Percentiles rank a stretch among this genome's conserved stretches.
Evolutionary conservation across 345 rosid species (phyloP).

Genomic region (Toxicodendron radicans): DNA sequence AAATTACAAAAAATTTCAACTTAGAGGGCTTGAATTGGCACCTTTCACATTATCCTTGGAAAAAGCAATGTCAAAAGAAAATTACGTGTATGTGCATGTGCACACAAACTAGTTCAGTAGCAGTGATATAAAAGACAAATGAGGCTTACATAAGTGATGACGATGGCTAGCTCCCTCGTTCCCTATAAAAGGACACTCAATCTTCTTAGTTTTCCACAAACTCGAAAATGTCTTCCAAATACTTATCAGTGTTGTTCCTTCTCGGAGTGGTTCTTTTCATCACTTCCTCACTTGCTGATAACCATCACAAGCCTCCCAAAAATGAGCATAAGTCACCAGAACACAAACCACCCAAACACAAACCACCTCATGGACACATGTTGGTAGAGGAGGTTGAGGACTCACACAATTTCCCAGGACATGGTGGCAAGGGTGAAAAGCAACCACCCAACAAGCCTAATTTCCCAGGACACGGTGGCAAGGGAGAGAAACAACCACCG

Average conservation of each 20-base stretch:
- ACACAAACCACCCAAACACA: slow-evolving; percentile 15
- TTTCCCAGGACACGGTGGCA: background rate
- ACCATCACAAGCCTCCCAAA: slow-evolving; percentile 6
- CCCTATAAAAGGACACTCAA: slow-evolving; percentile 1
- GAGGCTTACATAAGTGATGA: background rate
- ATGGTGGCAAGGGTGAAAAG: no score
- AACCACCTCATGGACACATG: slow-evolving; percentile 17
- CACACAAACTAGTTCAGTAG: no score
- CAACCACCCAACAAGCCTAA: slow-evolving; percentile 8
- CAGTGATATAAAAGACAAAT: background rate
- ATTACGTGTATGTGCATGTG: no score
- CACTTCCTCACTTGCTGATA: slow-evolving; percentile 16
- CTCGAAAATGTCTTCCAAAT: slow-evolving; percentile 13
- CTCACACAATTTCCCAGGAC: background rate
- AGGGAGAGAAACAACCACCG: background rate
- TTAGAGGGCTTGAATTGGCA: background rate
- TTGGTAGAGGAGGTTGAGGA: slow-evolving; percentile 26
- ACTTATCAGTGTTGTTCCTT: slow-evolving; percentile 13
- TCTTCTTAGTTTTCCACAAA: background rate
- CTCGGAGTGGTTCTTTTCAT: slow-evolving; percentile 15
- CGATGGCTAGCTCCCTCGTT: background rate
- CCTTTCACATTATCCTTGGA: background rate
- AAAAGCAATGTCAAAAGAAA: background rate
- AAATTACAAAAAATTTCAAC: background rate
- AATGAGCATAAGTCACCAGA: slow-evolving; percentile 17